Evolutionary conservation across 2,329 filamentous ascomycete genomes (phyloP), one percentile per base, ranked within the genome.

Genomic region (Ilyonectria sp.): DNA sequence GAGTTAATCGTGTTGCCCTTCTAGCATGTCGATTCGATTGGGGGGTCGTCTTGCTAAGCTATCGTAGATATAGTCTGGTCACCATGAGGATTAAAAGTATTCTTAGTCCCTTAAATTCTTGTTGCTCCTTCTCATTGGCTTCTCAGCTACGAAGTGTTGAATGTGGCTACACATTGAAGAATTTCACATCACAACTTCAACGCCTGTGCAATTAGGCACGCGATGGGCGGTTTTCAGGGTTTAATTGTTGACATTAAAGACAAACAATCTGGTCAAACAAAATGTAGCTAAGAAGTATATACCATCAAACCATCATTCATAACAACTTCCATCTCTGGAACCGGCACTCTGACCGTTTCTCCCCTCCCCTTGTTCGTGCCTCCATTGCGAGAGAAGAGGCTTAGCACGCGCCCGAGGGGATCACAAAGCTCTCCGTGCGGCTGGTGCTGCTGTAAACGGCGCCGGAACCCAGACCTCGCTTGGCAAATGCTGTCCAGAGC

Each of bases 401-500:
- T 65, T 69, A 77, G 58, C 77, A 79, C 6, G 64, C 71, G 9
- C 67, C 73, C 33, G 69, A 46, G 1, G 77, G 77, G 5, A 78
- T 43, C 3, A 65, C 46, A 44, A 77, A 82, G 66, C 79, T 80
- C 70, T 81, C 76, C 6, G 73, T 79, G 6, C 77, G 74, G 63
- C 65, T 70, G n/a, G 43, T 52, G 21, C 67, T 58, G 66, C 71
- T 73, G 54, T 80, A 82, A 44, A 52, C 71, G 6, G 83, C 83
- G 13, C 76, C 74, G 0, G 69, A 61, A 40, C 87, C 87, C 3
- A 89, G 75, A n/a, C 87, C 87, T 53, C 87, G 79, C 83, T 89
- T 89, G 1, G 87, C 86, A 71, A 89, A 89, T 0, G 74, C 87
- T 15, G 71, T 85, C 87, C 87, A 89, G 65, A 89, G 78, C 70